Conservation (phyloP, 768 basidiomycete species). For the Pilatotrama ljubarskyi region DNA sequence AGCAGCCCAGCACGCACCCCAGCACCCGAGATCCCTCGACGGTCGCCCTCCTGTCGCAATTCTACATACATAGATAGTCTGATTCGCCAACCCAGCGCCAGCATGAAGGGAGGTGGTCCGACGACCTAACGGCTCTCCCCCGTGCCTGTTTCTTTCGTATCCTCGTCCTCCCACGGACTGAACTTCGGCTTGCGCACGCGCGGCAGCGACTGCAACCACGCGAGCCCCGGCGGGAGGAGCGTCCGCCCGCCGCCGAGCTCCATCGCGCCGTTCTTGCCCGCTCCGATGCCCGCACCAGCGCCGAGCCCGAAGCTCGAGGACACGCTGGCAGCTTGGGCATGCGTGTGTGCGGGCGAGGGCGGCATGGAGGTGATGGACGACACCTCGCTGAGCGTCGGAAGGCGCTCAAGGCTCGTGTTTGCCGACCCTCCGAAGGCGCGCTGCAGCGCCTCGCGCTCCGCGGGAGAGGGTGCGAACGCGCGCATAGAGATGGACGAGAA, state of each 20-base stretch:
- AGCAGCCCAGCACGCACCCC: background rate
- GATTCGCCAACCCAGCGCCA: background rate
- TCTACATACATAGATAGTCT: conserved; percentile 19
- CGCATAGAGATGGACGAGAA: conserved; percentile 51
- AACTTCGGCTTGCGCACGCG: conserved; percentile 66
- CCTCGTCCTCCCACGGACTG: conserved; percentile 83
- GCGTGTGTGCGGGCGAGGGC: conserved; percentile 60
- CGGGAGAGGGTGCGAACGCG: conserved; percentile 86
- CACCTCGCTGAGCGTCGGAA: conserved; percentile 78
- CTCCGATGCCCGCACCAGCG: background rate
- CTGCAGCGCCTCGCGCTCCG: conserved; percentile 82
- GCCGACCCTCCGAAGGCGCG: conserved; percentile 74
- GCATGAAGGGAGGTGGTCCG: background rate
- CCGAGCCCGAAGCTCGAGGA: conserved; percentile 27
- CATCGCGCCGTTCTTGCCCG: background rate
- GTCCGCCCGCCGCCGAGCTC: conserved; percentile 12
- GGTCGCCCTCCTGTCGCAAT: conserved; percentile 6
- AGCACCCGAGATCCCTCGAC: background rate
- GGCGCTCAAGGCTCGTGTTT: conserved; percentile 73
- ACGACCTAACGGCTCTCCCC: conserved; percentile 14
- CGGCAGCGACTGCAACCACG: conserved; percentile 69
- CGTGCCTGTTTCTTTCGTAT: conserved; percentile 14
- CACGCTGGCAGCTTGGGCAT: conserved; percentile 34
- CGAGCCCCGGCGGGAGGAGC: conserved; percentile 45
- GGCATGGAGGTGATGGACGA: conserved; percentile 43